These are phyloP conservation scores for Takashimella tepidaria DNA, from an alignment of 1,284 basidiomycete species.

Conservation along the genomic window DNA sequence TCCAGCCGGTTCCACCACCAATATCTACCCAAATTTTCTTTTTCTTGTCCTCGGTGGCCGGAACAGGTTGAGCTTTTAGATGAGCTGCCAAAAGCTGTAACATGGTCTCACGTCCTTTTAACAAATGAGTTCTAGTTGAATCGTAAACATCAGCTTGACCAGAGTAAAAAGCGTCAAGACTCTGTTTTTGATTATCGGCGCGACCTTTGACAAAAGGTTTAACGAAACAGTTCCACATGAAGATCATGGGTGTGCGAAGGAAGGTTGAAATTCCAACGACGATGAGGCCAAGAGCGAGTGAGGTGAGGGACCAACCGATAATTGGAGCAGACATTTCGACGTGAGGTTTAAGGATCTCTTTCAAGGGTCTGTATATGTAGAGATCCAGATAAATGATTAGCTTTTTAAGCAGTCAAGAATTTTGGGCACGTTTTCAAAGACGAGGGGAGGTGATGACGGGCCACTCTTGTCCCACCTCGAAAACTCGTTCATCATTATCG, in stretches of 20 bases:
- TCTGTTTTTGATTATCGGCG: slow-evolving; percentile 38
- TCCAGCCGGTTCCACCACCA: slow-evolving; percentile 76
- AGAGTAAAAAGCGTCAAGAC: slow-evolving; percentile 56
- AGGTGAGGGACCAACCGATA: slow-evolving; percentile 24
- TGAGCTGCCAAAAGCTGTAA: slow-evolving; percentile 64
- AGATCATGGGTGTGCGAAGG: slow-evolving; percentile 34
- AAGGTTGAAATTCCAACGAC: slow-evolving; percentile 14
- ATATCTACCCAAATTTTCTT: slow-evolving; percentile 69
- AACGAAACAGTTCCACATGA: slow-evolving; percentile 50
- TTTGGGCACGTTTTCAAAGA: not conserved
- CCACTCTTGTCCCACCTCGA: too few relatives aligned
- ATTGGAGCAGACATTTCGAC: slow-evolving; percentile 14
- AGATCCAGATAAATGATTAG: not conserved
- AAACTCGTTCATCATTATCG: not conserved
- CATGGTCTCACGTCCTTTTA: slow-evolving; percentile 68
- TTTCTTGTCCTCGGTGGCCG: slow-evolving; percentile 17
- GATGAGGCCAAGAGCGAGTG: slow-evolving; percentile 20
- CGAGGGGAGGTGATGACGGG: not conserved
- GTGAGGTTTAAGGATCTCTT: slow-evolving; percentile 19
- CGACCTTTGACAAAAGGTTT: slow-evolving; percentile 45
- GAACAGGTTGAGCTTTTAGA: slow-evolving; percentile 52
- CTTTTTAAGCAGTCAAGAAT: not conserved
- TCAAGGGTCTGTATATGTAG: slow-evolving; percentile 23
- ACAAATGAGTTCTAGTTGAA: slow-evolving; percentile 56
- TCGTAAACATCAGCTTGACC: slow-evolving; percentile 70